Percentiles rank a stretch among this genome's conserved stretches.
These are phyloP conservation scores for Nevesoporus exiguus DNA, from an alignment of 768 basidiomycete genomes.

Conservation along the genomic window DNA sequence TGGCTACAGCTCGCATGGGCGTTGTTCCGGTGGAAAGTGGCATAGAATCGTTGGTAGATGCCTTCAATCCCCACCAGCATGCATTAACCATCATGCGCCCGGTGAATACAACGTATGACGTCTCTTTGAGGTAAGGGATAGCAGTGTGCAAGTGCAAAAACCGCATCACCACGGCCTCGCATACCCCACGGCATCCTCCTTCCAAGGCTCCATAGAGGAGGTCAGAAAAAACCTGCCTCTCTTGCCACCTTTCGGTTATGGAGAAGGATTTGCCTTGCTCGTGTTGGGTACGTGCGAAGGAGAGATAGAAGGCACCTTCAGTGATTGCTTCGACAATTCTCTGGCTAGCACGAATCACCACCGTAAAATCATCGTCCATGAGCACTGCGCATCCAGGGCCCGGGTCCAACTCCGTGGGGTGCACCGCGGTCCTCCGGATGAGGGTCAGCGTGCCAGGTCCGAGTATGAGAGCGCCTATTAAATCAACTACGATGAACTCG, in stretches of 20 bases:
- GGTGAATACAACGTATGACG: neutral
- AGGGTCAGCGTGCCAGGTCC: conserved; percentile 18
- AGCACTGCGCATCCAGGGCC: conserved; percentile 17
- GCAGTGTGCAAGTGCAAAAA: conserved; percentile 6
- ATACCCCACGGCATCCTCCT: conserved; percentile 14
- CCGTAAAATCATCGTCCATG: conserved; percentile 15
- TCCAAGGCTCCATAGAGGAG: conserved; percentile 9
- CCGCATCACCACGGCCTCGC: conserved; percentile 15
- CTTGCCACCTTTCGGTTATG: conserved; percentile 1
- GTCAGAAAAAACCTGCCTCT: conserved; percentile 8
- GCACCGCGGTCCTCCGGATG: conserved; percentile 8
- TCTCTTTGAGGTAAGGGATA: conserved; percentile 8
- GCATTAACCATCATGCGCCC: conserved; percentile 7
- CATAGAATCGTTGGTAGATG: conserved; percentile 2
- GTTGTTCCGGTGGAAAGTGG: neutral
- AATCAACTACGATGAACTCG: conserved; percentile 4
- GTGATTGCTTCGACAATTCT: conserved; percentile 16
- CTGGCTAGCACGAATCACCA: conserved; percentile 17
- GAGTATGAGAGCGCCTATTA: conserved; percentile 13
- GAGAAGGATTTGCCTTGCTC: neutral
- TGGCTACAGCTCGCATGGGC: conserved; percentile 8
- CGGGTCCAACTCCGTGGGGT: conserved; percentile 5
- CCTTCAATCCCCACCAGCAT: conserved; percentile 13
- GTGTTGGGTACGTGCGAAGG: neutral
- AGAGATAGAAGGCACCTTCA: conserved; percentile 21